phyloP scores from a whole-genome alignment of 208 protist species.

The Trypanosoma rangeli region DNA sequence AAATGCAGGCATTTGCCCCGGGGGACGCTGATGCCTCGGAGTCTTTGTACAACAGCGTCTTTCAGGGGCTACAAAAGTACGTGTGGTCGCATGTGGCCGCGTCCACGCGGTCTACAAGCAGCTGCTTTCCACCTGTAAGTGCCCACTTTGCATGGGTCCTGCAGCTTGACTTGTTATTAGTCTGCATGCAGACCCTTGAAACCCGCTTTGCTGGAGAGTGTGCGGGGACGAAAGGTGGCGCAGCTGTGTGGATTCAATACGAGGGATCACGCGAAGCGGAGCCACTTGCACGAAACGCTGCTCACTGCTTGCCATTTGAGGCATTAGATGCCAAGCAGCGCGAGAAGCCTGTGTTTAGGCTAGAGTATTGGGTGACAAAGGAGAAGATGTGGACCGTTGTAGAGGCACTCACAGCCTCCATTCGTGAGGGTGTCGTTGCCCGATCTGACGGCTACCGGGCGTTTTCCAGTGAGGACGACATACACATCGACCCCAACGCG shows the following conservation, averaged over 20 bases:
- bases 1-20: slow-evolving; percentile 50
- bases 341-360: slow-evolving; percentile 27
- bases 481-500: slow-evolving; percentile 4
- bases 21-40: slow-evolving; percentile 33
- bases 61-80: slow-evolving; percentile 65
- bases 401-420: slow-evolving; percentile 49
- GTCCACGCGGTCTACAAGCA: neutral
- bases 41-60: slow-evolving; percentile 50
- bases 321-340: slow-evolving; percentile 26
- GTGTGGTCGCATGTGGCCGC: slow-evolving; percentile 55
- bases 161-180: slow-evolving; percentile 58
- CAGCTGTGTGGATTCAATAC: slow-evolving; percentile 63
- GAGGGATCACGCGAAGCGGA: slow-evolving; percentile 49
- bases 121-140: slow-evolving; percentile 33
- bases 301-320: slow-evolving; percentile 90
- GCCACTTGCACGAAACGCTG: slow-evolving; percentile 57
- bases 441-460: slow-evolving; percentile 29
- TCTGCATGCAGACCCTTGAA: slow-evolving; percentile 60
- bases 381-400: slow-evolving; percentile 54
- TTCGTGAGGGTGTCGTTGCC: slow-evolving; percentile 57
- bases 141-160: slow-evolving; percentile 60
- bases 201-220: slow-evolving; percentile 29
- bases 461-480: slow-evolving; percentile 8
- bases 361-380: slow-evolving; percentile 63
- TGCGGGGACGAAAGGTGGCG: slow-evolving; percentile 6